Evolutionary conservation across 805 yeast genomes (phyloP), one percentile per base, ranked within the genome.

Genomic region (Komagataella populi): DNA sequence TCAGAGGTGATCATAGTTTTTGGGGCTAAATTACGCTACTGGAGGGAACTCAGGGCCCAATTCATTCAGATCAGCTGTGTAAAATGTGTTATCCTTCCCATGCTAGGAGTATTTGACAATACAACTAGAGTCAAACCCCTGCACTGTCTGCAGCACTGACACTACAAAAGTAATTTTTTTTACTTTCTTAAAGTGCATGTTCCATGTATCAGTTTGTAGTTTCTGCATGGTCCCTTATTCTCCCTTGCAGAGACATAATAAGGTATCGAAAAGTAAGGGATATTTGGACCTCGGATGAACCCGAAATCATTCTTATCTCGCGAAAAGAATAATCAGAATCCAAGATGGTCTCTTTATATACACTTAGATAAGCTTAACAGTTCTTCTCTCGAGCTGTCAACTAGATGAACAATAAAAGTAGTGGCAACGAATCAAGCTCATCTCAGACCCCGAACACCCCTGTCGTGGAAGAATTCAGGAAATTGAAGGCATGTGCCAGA

Each of bases 401-500:
- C 14, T 30, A 30, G 14, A 30, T 30, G 39, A 30, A 30, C 39
- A 30, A 30, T 30, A 30, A 30, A 30, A 30, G 39, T 12, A 30
- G 14, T 5, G 14, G 39, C 14, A 14, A 30, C n/a, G 39, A 30
- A 14, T 12, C 39, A 10, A 14, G 39, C 39, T 30, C 39, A 5
- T 30, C 39, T 30, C 39, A 10, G 14, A 10, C 39, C 14, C 39
- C 39, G 4, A 30, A 14, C 8, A 30, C 39, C 14, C n/a, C 39
- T 10, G 39, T 30, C 14, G 39, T 30, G 2, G 39, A 30, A 30
- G 39, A 68, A 50, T 76, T 78, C 69, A 60, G 79, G 52, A 70
- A 73, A 52, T 55, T 68, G 30, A 63, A 77, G 49, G 80, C 81
- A 1, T 77, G 82, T 63, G 81, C 81, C 3, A 61, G 82, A 53